Base-by-base conservation (phyloP, 2,329 filamentous ascomycete genomes). In the Cercospora berteroae region DNA sequence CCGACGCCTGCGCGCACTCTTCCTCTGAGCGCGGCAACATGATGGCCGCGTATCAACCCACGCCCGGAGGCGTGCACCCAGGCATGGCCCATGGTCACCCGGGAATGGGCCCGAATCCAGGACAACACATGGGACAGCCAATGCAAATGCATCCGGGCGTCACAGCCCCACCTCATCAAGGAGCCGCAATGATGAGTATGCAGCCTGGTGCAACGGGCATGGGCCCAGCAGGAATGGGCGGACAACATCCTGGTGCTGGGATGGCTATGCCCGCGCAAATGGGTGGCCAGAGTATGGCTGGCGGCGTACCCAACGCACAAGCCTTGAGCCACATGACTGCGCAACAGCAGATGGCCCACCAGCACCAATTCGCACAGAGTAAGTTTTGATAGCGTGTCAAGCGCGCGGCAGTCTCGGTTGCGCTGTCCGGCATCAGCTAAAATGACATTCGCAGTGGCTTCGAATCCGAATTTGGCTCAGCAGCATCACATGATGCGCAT, bases 271-370 rank as follows among this genome's bases (percentile, higher is more conserved):
- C 73, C 33, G 74, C 72, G 50, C 75, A 77, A 55, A 75, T 76
- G 74, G 74, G 70, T 20, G 72, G 69, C 20, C 74, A 76, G 65
- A 76, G 83, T 63, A 86, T 87, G 67, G 82, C 82, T 58, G 77
- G 77, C 36, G 76, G 76, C 29, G 81, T 82, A 65, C 85, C 84
- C 27, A 90, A 88, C 79, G 85, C 87, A 67, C 90, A 92, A 80
- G 89, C 89, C 18, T 80, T 93, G 74, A 89, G 90, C 76, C 91
- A 94, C 76, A 78, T 93, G 63, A 91, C 84, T 75, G 89, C 90
- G 12, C 84, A 86, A 73, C 83, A 83, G 67, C 86, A 84, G 67
- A 83, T 84, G 71, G 83, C 84, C 67, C 81, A 74, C 29, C 75
- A 77, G 55, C 73, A 75, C 36, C 66, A 69, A 25, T 44, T 67